Conservation (phyloP, 179 eudicot genomes). For the Carnegiea gigantea region DNA sequence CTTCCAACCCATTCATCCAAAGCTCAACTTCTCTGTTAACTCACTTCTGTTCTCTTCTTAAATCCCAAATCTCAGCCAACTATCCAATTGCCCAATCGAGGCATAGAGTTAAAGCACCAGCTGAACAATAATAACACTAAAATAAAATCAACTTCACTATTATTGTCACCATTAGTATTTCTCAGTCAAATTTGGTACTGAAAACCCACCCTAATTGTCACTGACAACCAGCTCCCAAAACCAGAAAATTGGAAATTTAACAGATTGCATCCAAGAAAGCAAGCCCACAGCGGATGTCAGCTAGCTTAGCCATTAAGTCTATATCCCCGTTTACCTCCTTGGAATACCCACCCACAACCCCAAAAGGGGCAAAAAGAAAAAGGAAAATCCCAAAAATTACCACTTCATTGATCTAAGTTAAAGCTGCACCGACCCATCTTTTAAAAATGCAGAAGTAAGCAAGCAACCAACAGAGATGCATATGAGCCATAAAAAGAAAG, state of each 20-base stretch:
- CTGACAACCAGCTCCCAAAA: background rate
- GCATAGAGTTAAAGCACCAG: background rate
- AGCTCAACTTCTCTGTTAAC: slow-evolving; percentile 12
- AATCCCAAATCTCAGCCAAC: slow-evolving; percentile 12
- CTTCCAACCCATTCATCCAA: slow-evolving; percentile 45
- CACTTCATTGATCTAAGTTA: background rate
- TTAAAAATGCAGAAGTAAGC: background rate
- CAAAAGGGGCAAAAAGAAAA: background rate
- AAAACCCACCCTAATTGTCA: background rate
- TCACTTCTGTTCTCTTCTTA: slow-evolving; percentile 4
- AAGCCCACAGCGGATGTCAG: background rate
- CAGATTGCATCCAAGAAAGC: background rate
- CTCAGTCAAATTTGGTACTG: background rate
- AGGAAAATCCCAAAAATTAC: background rate
- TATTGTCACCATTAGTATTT: background rate
- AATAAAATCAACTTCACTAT: background rate
- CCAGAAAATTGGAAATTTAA: background rate
- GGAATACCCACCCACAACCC: background rate
- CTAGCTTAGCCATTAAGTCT: slow-evolving; percentile 7
- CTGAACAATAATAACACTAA: slow-evolving; percentile 4
- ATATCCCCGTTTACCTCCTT: background rate
- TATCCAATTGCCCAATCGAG: slow-evolving; percentile 9
- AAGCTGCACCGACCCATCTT: background rate
- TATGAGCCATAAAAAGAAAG: background rate
- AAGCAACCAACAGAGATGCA: background rate